These are phyloP conservation scores for Chamaecrista fasciculata DNA, from an alignment of 306 rosid genomes.

Conservation along the genomic window DNA sequence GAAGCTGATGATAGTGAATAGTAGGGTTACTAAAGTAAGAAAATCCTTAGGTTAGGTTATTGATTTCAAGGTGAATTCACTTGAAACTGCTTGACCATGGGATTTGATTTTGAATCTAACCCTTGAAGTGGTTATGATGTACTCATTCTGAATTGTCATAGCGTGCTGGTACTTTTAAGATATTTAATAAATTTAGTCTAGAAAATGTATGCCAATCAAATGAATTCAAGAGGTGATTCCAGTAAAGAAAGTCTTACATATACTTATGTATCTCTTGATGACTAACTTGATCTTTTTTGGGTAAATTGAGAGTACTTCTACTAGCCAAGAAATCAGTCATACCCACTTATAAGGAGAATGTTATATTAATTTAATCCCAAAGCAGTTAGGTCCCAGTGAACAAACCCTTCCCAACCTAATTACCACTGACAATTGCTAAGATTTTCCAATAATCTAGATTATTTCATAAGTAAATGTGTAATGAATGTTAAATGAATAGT, in stretches of 20 bases:
- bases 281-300: no score
- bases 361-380: neutral
- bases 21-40: constrained; percentile 27
- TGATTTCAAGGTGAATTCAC: constrained; percentile 26
- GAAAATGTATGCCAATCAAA: neutral
- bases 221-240: neutral
- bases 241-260: neutral
- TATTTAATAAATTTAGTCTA: neutral
- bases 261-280: neutral
- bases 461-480: neutral
- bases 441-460: neutral
- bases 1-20: neutral
- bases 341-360: neutral
- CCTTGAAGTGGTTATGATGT: constrained; percentile 11
- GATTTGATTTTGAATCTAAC: constrained; percentile 20
- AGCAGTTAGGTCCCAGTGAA: neutral
- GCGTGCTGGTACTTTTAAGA: neutral
- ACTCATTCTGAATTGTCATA: neutral
- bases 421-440: neutral
- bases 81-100: neutral
- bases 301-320: no score
- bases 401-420: neutral
- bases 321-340: neutral
- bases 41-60: constrained; percentile 18
- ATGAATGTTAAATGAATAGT: neutral